phyloP scores from a whole-genome alignment of 202 grass and related monocot genomes.

The Setaria viridis region DNA sequence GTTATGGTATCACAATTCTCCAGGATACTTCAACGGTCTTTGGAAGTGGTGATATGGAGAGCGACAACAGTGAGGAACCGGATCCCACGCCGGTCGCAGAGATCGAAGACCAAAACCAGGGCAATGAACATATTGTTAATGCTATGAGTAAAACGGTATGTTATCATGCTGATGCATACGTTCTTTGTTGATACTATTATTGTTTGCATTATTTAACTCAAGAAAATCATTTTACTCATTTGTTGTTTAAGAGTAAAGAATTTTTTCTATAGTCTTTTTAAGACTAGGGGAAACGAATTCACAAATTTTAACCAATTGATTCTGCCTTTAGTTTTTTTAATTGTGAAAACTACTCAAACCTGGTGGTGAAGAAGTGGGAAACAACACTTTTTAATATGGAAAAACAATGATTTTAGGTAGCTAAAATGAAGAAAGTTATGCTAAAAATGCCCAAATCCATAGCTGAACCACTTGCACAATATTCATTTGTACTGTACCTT shows the following conservation, averaged over 20 bases:
- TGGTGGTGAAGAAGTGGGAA: neutral
- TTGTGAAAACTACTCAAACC: neutral
- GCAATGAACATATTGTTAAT: neutral
- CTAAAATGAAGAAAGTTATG: neutral
- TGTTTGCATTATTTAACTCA: neutral
- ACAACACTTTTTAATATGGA: neutral
- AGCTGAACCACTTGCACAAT: neutral
- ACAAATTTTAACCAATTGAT: neutral
- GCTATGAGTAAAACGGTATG: slow-evolving; percentile 20
- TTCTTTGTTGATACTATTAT: neutral
- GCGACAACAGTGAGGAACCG: slow-evolving; percentile 33
- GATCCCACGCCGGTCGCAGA: slow-evolving; percentile 2
- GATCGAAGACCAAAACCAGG: slow-evolving; percentile 22
- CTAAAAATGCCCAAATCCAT: neutral
- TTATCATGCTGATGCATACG: neutral
- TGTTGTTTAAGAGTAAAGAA: neutral
- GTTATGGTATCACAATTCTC: slow-evolving; percentile 30
- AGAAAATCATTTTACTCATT: neutral
- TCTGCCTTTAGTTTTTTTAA: neutral
- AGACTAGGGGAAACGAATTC: neutral
- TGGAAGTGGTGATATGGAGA: slow-evolving; percentile 29
- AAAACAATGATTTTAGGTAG: neutral
- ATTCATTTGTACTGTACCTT: slow-evolving; percentile 13
- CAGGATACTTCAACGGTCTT: slow-evolving; percentile 36
- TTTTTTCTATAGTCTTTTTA: neutral